Base-by-base conservation (phyloP, 2,329 filamentous ascomycete species). In the Ustulina deusta region DNA sequence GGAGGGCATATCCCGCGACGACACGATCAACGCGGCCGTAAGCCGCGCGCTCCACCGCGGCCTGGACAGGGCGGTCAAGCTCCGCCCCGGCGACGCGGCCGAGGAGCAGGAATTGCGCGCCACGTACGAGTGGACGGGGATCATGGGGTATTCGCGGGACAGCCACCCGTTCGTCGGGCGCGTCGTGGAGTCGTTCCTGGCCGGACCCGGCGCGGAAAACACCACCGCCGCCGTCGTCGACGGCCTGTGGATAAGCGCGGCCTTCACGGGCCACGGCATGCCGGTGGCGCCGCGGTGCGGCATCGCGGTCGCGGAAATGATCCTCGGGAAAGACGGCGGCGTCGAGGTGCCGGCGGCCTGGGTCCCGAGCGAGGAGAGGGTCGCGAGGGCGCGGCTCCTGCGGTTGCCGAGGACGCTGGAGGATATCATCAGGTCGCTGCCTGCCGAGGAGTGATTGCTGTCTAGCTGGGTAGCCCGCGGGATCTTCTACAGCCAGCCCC, bases 211-310 rank as follows among this genome's bases (percentile, higher is more conserved):
- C 13, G 15, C 44, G 2, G 29, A 4, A 1, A 25, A 46, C 6
- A 36, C 2, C 11, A 22, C 29, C n/a, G 32, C 9, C 20, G 46
- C 1, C 20, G 29, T 84, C n/a, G 81, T 79, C 20, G 76, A 83
- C 2, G 89, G 89, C 0, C 71, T 93, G 61, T 93, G 84, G 81
- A 70, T 93, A 13, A 86, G 85, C 68, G 90, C 85, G 2, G 91
- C 89, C 2, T 93, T 91, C 74, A 91, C 90, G 5, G 90, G 89
- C 0, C 92, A 94, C 77, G 92, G 92, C 0, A 93, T 94, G 91
- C 91, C 91, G 22, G 89, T 90, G 72, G 88, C 90, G 17, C 89
- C 89, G 69, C 80, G 93, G 46, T 89, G 87, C 72, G 92, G 86
- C 1, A 86, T 89, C 66, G 88, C 88, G 1, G 86, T 88, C 13